Conservation (phyloP, 495 filamentous ascomycete species). For the Podospora fimiseda region DNA sequence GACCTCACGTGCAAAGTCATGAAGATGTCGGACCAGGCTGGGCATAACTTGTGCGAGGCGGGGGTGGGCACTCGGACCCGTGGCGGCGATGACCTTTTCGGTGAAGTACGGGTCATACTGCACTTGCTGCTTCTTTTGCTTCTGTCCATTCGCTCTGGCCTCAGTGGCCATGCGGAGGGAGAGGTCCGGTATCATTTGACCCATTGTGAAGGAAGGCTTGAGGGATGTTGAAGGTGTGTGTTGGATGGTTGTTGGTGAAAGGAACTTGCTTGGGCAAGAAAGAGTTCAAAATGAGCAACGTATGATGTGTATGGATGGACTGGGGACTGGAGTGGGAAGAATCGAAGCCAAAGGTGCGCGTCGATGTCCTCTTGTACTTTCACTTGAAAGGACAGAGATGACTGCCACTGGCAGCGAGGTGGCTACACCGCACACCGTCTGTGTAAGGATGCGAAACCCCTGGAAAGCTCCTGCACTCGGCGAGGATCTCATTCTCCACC, state of each 20-base stretch:
- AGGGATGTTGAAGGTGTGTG: neutral
- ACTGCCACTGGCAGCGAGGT: no score
- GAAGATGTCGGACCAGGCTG: slow-evolving; percentile 49
- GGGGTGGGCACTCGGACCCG: slow-evolving; percentile 58
- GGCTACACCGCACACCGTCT: neutral
- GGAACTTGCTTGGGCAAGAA: neutral
- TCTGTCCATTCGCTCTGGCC: slow-evolving; percentile 1
- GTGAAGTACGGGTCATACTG: slow-evolving; percentile 57
- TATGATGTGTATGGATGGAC: neutral
- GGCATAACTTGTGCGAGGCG: slow-evolving; percentile 48
- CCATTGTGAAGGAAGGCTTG: slow-evolving; percentile 13
- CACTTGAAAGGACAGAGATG: neutral
- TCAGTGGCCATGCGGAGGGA: neutral
- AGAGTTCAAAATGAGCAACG: neutral
- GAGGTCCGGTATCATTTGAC: slow-evolving; percentile 17
- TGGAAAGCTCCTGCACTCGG: neutral
- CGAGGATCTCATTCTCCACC: neutral
- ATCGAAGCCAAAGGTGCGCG: no score
- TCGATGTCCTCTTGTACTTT: neutral
- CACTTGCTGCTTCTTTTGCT: slow-evolving; percentile 10
- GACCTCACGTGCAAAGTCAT: slow-evolving; percentile 55
- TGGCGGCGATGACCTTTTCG: slow-evolving; percentile 62
- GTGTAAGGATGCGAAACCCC: neutral
- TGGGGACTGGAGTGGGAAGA: neutral
- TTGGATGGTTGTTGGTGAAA: neutral